Percentiles rank a stretch among this genome's conserved stretches.
These are phyloP conservation scores for Tetracladium marchalianum DNA, from an alignment of 495 filamentous ascomycete genomes.

Conservation along the genomic window DNA sequence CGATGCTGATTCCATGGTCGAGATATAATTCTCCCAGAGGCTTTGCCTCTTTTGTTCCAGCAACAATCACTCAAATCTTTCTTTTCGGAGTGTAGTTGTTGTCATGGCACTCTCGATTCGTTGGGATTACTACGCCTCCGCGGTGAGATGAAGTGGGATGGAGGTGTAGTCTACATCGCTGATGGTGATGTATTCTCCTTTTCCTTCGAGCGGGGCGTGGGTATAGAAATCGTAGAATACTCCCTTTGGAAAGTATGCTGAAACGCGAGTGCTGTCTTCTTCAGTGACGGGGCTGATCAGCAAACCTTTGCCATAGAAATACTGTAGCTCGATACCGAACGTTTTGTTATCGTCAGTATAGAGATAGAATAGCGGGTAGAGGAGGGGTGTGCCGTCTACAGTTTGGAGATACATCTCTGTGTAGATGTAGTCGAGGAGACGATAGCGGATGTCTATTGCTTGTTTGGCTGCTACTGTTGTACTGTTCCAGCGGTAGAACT, in stretches of 20 bases:
- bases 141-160: conserved; percentile 80
- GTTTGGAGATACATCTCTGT: conserved; percentile 84
- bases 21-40: conserved; percentile 75
- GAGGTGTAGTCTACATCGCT: conserved; percentile 61
- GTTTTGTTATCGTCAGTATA: conserved; percentile 74
- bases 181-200: conserved; percentile 61
- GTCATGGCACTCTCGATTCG: conserved; percentile 67
- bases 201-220: conserved; percentile 59
- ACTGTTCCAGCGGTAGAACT: conserved; percentile 63
- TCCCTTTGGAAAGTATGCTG: conserved; percentile 74
- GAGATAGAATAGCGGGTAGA: conserved; percentile 73
- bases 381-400: conserved; percentile 68
- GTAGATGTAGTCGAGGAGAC: conserved; percentile 89
- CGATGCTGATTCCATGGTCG: conserved; percentile 65
- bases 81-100: conserved; percentile 74
- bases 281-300: conserved; percentile 75
- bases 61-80: conserved; percentile 75
- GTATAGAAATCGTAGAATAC: conserved; percentile 90
- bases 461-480: conserved; percentile 57
- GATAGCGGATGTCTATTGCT: conserved; percentile 71
- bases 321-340: conserved; percentile 78
- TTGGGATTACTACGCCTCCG: conserved; percentile 81
- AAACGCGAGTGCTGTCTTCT: conserved; percentile 53
- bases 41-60: conserved; percentile 55
- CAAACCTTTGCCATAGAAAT: conserved; percentile 73